Evolutionary conservation across 768 basidiomycete genomes (phyloP).

Genomic region (Hydnomerulius pinastri): DNA sequence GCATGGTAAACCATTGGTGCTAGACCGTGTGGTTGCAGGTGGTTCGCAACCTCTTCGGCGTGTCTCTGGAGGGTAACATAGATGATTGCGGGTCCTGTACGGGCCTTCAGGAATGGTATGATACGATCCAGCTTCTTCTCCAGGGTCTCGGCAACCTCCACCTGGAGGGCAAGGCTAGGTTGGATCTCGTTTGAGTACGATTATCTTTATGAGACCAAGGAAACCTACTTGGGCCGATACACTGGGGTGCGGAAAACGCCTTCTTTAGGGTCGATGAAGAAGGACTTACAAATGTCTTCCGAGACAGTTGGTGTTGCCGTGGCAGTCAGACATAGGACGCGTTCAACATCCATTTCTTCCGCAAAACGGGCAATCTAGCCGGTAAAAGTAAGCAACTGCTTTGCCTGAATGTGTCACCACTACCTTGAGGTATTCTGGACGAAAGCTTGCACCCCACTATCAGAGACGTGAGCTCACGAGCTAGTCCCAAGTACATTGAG

Average conservation of each 20-base stretch:
- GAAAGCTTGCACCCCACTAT: slow-evolving; percentile 47
- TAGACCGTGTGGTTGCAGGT: slow-evolving; percentile 27
- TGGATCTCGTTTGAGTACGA: neutral
- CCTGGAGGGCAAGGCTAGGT: slow-evolving; percentile 37
- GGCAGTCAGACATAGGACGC: slow-evolving; percentile 47
- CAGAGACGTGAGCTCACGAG: neutral
- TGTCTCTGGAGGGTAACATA: slow-evolving; percentile 48
- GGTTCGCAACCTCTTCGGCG: slow-evolving; percentile 37
- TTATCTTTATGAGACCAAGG: neutral
- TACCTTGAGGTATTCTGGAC: slow-evolving; percentile 36
- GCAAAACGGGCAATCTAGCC: slow-evolving; percentile 47
- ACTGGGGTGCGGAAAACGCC: slow-evolving; percentile 47
- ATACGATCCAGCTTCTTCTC: slow-evolving; percentile 38
- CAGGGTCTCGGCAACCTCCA: slow-evolving; percentile 33
- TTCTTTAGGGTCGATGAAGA: slow-evolving; percentile 38
- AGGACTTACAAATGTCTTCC: slow-evolving; percentile 45
- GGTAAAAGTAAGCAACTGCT: slow-evolving; percentile 14
- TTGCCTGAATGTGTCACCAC: neutral
- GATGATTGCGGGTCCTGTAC: slow-evolving; percentile 45
- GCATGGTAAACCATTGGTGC: slow-evolving; percentile 45
- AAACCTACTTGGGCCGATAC: slow-evolving; percentile 44
- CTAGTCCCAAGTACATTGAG: neutral
- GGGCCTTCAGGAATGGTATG: slow-evolving; percentile 36
- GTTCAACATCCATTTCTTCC: slow-evolving; percentile 45
- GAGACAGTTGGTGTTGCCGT: slow-evolving; percentile 46